These are phyloP conservation scores for Pseudocercospora fijiensis DNA, from an alignment of 2,329 filamentous ascomycete species.

Conservation along the genomic window DNA sequence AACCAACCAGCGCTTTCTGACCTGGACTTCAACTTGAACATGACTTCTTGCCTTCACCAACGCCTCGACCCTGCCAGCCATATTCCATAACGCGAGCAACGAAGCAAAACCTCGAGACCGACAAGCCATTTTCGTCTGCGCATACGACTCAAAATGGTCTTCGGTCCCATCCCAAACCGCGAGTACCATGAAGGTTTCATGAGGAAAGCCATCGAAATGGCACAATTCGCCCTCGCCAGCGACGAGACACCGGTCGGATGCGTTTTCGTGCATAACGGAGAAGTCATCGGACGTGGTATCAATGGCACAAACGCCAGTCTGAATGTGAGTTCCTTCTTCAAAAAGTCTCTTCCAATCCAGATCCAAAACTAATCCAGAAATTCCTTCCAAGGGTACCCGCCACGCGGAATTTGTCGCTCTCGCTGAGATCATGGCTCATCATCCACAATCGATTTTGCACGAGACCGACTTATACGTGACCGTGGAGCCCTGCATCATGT, in stretches of 20 bases:
- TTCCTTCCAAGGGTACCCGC: conserved; percentile 75
- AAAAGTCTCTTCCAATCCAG: not conserved
- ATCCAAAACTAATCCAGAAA: not conserved
- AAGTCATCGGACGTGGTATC: conserved; percentile 85
- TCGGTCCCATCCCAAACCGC: conserved; percentile 41
- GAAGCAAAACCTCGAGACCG: not conserved
- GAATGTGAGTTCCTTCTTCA: conserved; percentile 50
- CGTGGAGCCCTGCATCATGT: conserved; percentile 99
- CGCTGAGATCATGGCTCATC: conserved; percentile 60
- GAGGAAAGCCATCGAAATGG: conserved; percentile 84
- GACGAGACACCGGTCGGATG: conserved; percentile 97
- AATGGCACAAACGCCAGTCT: conserved; percentile 93
- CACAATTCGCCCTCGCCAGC: conserved; percentile 75
- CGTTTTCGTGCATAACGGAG: conserved; percentile 77
- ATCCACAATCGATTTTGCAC: conserved; percentile 67
- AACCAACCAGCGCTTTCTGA: not conserved
- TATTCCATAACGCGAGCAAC: not conserved
- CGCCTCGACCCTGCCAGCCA: not conserved
- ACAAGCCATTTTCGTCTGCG: too few relatives aligned
- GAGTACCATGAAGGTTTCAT: conserved; percentile 66
- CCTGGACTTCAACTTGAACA: not conserved
- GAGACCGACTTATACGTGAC: conserved; percentile 89
- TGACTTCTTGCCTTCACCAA: not conserved
- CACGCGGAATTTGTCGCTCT: conserved; percentile 96
- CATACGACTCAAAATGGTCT: conserved; percentile 29